Conservation (phyloP, 495 filamentous ascomycete genomes). For the Penicillium turbatum region DNA sequence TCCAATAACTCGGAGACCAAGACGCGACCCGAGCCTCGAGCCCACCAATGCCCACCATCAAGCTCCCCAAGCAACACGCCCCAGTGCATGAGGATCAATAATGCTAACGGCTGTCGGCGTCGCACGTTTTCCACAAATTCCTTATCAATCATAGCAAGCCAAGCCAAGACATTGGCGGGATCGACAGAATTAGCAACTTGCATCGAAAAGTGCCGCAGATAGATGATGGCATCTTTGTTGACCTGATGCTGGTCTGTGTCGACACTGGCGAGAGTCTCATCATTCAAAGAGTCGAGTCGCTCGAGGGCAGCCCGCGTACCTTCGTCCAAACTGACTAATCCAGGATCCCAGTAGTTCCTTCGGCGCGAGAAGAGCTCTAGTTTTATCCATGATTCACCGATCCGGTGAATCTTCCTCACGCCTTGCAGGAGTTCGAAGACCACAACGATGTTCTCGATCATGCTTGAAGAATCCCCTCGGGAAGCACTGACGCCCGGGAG, state of each 20-base stretch:
- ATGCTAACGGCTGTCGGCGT: slow-evolving; percentile 27
- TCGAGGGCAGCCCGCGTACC: slow-evolving; percentile 27
- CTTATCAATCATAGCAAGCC: slow-evolving; percentile 35
- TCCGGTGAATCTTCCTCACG: slow-evolving; percentile 31
- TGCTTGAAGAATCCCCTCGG: slow-evolving; percentile 25
- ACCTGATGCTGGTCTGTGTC: slow-evolving; percentile 28
- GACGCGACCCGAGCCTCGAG: slow-evolving; percentile 28
- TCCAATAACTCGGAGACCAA: slow-evolving; percentile 30
- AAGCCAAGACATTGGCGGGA: slow-evolving; percentile 32
- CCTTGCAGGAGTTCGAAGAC: slow-evolving; percentile 38
- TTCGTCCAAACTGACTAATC: slow-evolving; percentile 13
- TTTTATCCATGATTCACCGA: slow-evolving; percentile 33
- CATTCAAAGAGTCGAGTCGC: slow-evolving; percentile 23
- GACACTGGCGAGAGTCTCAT: slow-evolving; percentile 18
- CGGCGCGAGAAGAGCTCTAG: slow-evolving; percentile 24
- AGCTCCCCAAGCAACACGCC: slow-evolving; percentile 32
- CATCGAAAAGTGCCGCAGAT: slow-evolving; percentile 29
- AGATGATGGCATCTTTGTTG: slow-evolving; percentile 28
- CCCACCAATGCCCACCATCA: slow-evolving; percentile 39
- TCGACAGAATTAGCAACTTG: slow-evolving; percentile 20
- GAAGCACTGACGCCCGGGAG: slow-evolving; percentile 39
- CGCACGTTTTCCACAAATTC: slow-evolving; percentile 32
- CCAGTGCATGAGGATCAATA: slow-evolving; percentile 41
- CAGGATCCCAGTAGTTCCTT: slow-evolving; percentile 17
- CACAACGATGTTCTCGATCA: slow-evolving; percentile 37